These are phyloP conservation scores for Sphagnurus paluster DNA, from an alignment of 1,284 basidiomycete species.

Conservation along the genomic window DNA sequence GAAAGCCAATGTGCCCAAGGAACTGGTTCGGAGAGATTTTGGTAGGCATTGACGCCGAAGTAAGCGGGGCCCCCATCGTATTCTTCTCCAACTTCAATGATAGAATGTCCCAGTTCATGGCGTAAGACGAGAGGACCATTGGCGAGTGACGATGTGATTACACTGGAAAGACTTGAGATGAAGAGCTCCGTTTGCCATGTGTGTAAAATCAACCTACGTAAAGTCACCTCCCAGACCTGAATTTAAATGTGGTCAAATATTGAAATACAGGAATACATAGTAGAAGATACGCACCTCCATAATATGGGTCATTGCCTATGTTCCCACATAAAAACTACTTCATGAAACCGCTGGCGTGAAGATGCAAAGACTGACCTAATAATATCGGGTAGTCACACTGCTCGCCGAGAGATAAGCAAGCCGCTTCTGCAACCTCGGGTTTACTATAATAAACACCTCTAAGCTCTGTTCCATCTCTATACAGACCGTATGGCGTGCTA, in stretches of 20 bases:
- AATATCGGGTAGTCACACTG: conserved; percentile 81
- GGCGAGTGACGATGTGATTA: conserved; percentile 76
- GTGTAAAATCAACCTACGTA: conserved; percentile 55
- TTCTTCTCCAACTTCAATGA: conserved; percentile 81
- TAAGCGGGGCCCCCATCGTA: conserved; percentile 83
- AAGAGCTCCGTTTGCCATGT: conserved; percentile 6
- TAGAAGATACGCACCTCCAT: conserved; percentile 59
- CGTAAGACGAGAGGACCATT: conserved; percentile 80
- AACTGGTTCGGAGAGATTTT: conserved; percentile 42
- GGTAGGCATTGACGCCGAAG: conserved; percentile 70
- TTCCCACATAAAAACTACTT: neutral
- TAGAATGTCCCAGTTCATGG: conserved; percentile 84
- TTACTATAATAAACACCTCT: conserved; percentile 76
- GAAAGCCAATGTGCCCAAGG: conserved; percentile 78
- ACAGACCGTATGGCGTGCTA: conserved; percentile 78
- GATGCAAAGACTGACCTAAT: conserved; percentile 50
- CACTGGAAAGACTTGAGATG: conserved; percentile 39
- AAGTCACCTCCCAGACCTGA: conserved; percentile 79
- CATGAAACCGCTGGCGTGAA: neutral
- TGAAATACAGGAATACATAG: neutral
- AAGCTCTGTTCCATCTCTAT: conserved; percentile 78
- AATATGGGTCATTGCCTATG: conserved; percentile 78
- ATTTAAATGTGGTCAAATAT: neutral
- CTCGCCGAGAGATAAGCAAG: conserved; percentile 63
- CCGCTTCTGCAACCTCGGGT: conserved; percentile 64